phyloP scores from a whole-genome alignment of 2,329 filamentous ascomycete species.

The Chaetomium olivaceum region DNA sequence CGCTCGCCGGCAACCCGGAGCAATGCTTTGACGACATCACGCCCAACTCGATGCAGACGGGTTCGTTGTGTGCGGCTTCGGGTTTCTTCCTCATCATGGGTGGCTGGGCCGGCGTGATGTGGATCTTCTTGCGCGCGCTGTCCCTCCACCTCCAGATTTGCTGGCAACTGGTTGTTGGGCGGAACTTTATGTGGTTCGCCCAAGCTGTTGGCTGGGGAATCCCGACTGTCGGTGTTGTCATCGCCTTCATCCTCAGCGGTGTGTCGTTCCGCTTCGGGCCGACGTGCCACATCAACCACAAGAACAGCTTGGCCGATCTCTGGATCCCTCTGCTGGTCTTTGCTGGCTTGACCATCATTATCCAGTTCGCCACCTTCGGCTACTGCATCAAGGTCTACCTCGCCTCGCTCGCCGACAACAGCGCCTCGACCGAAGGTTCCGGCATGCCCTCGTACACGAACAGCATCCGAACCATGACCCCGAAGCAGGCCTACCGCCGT shows the following conservation, averaged over 20 bases:
- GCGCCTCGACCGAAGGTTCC: slow-evolving; percentile 69
- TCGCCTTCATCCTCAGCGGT: slow-evolving; percentile 81
- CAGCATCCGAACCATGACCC: slow-evolving; percentile 75
- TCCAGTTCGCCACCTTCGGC: slow-evolving; percentile 81
- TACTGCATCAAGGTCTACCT: slow-evolving; percentile 97
- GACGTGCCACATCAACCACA: slow-evolving; percentile 92
- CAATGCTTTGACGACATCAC: slow-evolving; percentile 91
- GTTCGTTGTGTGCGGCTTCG: slow-evolving; percentile 80
- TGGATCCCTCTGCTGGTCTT: slow-evolving; percentile 89
- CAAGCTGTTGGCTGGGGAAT: slow-evolving; percentile 82
- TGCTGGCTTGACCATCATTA: slow-evolving; percentile 70
- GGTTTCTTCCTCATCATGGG: slow-evolving; percentile 84
- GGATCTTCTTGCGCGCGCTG: slow-evolving; percentile 86
- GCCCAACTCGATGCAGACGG: slow-evolving; percentile 86
- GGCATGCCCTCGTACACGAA: slow-evolving; percentile 72
- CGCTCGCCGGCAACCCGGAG: slow-evolving; percentile 72
- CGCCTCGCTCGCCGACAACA: slow-evolving; percentile 74
- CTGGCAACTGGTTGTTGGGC: slow-evolving; percentile 90
- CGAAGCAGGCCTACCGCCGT: slow-evolving; percentile 83
- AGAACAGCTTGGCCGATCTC: slow-evolving; percentile 77
- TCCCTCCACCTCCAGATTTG: slow-evolving; percentile 97
- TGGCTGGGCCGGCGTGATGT: slow-evolving; percentile 80
- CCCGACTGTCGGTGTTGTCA: slow-evolving; percentile 70
- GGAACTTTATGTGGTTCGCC: slow-evolving; percentile 84
- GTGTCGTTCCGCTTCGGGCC: slow-evolving; percentile 92